Evolutionary conservation across 148 eudicot species (phyloP).

Genomic region (Cornus controversa): DNA sequence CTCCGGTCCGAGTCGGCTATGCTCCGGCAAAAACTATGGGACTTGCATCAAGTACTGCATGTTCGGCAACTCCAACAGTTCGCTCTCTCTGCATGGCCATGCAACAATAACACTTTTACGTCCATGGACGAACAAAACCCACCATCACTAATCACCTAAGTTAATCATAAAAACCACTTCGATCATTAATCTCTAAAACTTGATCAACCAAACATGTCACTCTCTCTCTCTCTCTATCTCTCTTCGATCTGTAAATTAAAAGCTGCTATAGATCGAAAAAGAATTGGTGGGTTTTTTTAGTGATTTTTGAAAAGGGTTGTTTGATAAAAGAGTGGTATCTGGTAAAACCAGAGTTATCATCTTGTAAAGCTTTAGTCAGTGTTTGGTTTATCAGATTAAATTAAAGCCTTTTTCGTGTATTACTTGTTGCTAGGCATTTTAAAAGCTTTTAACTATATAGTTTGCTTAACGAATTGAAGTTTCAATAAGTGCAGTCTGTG

Average conservation of each 20-base stretch:
- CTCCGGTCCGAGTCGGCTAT: slow-evolving; percentile 31
- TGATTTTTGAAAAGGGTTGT: slow-evolving; percentile 11
- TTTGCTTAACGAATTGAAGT: too few species aligned
- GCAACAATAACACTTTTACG: slow-evolving; percentile 6
- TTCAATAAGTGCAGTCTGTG: too few species aligned
- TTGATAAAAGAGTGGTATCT: slow-evolving; percentile 9
- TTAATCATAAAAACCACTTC: neutral
- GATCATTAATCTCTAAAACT: neutral
- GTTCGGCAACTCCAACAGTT: slow-evolving; percentile 33
- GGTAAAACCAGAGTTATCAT: neutral
- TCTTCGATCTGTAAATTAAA: neutral
- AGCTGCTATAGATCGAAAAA: neutral
- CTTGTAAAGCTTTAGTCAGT: neutral
- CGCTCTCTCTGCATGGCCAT: slow-evolving; percentile 22
- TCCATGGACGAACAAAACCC: slow-evolving; percentile 22
- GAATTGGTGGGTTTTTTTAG: slow-evolving; percentile 3
- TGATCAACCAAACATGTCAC: neutral
- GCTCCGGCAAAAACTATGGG: slow-evolving; percentile 39
- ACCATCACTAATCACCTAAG: slow-evolving; percentile 10
- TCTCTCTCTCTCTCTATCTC: neutral
- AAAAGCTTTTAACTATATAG: too few species aligned
- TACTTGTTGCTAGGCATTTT: too few species aligned
- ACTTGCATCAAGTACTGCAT: slow-evolving; percentile 31
- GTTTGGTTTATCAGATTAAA: slow-evolving; percentile 1
- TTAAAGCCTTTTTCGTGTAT: too few species aligned